Percentiles rank a stretch among this genome's conserved stretches.
Conservation (phyloP, 306 rosid genomes). For the Abrus precatorius region DNA sequence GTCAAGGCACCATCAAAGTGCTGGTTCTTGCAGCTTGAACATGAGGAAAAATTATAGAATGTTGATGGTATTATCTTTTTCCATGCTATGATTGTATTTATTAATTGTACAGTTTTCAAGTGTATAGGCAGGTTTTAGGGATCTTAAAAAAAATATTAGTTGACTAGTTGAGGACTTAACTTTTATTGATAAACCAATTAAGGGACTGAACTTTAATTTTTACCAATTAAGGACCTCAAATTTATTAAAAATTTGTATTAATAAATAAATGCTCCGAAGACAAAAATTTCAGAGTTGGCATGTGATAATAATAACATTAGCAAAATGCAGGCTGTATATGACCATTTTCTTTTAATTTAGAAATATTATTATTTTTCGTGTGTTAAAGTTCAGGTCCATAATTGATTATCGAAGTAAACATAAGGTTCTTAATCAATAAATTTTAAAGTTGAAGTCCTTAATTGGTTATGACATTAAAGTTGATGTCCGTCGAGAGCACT, state of each 20-base stretch:
- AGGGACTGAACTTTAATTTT: constrained; percentile 25
- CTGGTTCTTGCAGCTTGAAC: constrained; percentile 88
- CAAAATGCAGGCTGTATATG: not conserved
- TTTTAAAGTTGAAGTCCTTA: not conserved
- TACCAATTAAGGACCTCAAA: constrained; percentile 41
- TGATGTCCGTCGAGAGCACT: not conserved
- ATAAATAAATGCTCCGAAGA: not conserved
- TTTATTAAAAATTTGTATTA: constrained; percentile 2
- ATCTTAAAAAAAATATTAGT: constrained; percentile 28
- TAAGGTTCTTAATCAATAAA: not conserved
- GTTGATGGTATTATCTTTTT: constrained; percentile 31
- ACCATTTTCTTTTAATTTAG: not conserved
- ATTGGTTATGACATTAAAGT: constrained; percentile 6
- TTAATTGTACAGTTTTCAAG: constrained; percentile 46
- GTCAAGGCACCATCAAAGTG: constrained; percentile 97
- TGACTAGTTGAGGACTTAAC: constrained; percentile 13
- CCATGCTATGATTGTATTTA: constrained; percentile 18
- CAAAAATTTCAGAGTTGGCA: not conserved
- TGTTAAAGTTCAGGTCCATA: constrained; percentile 1
- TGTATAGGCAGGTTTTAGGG: constrained; percentile 57
- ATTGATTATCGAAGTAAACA: not conserved
- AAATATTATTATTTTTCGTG: not conserved
- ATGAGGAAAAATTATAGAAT: constrained; percentile 21
- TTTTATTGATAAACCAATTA: constrained; percentile 26
- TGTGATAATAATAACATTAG: not conserved